Evolutionary conservation across 352 stramenopile species (phyloP), one percentile per base, ranked within the genome.

Genomic region (Saprolegnia parasitica): DNA sequence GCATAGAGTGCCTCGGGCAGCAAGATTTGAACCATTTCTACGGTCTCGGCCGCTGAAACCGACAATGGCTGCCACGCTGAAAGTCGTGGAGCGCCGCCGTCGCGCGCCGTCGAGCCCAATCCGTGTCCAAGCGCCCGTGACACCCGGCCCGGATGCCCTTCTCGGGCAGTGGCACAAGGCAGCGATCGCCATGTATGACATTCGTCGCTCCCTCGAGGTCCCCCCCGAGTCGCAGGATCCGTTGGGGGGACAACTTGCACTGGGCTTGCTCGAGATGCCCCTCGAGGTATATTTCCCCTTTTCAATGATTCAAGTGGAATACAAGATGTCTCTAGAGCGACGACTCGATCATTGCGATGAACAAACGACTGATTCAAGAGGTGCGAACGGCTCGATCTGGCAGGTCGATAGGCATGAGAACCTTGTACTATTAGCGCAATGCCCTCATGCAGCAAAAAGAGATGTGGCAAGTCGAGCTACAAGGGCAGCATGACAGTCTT

Each of bases 311-410:
- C 5, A 2, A 35, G 2, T 35, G 29, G n/a, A n/a, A n/a, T 35
- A 16, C 16, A 23, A n/a, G 6, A 8, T 24, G 18, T 60, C 5
- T 24, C 6, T 45, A 63, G 56, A 47, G 21, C 21, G 35, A 26
- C 26, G 56, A 65, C 9, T 65, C 56, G 8, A 50, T 65, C 15
- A 52, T 52, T 26, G 56, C 24, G 16, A 52, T 65, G 35, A 65
- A 65, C 56, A 40, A 65, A 6, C 56, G 56, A 35, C 56, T 65
- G 18, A 52, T 65, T 24, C 56, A 39, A 35, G 56, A 65, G 56
- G 56, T 61, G n/a, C n/a, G n/a, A 21, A 13, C 16, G 11, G 6
- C 8, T 65, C 8, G 0, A 20, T 49, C 15, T 32, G 56, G 9
- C 15, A 35, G 3, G 8, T 50, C 56, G 1, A 65, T 15, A n/a